Evolutionary conservation across 2,329 filamentous ascomycete genomes (phyloP), one percentile per base, ranked within the genome.

Genomic region (Sarocladium oryzae): DNA sequence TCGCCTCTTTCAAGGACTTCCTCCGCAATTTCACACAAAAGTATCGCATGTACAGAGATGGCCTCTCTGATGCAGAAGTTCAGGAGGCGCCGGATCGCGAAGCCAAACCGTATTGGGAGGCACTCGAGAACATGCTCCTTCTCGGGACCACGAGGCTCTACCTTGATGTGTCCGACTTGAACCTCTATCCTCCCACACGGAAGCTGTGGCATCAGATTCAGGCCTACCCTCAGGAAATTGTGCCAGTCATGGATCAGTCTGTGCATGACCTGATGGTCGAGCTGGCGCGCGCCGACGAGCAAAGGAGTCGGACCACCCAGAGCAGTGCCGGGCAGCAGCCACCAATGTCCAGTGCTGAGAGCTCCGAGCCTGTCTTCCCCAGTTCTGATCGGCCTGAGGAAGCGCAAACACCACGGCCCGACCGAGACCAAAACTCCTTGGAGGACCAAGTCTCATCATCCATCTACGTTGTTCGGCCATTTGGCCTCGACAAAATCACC

Each of bases 181-280:
- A 95, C 65, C 79, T 91, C 11, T 99, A 96, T 64, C 93, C 95
- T 2, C 84, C 89, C 1, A 97, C 93, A 0, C 77, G 86, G 60
- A 97, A 97, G 71, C 75, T 99, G 52, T 97, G 90, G 88, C 88
- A 97, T 66, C 95, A 99, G 68, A 76, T 95, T 53, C 89, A 95
- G 65, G 85, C 88, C 13, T 99, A 96, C 63, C 93, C 93, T 0
- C 90, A 93, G 63, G 93, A 99, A 76, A 91, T 99, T 50, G 87
- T 99, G 40, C 91, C 92, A 2, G 78, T 97, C 43, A 96, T 99
- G 86, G 95, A 99, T 77, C 89, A 95, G 67, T 84, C 85, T 5
- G 82, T 96, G 49, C 95, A 96, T 64, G 92, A 99, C 69, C 77
- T 89, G 51, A 95, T 97, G 85, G 81, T 93, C 21, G 91, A 96